These are phyloP conservation scores for Piedraia hortae DNA, from an alignment of 2,329 filamentous ascomycete species.

Conservation along the genomic window DNA sequence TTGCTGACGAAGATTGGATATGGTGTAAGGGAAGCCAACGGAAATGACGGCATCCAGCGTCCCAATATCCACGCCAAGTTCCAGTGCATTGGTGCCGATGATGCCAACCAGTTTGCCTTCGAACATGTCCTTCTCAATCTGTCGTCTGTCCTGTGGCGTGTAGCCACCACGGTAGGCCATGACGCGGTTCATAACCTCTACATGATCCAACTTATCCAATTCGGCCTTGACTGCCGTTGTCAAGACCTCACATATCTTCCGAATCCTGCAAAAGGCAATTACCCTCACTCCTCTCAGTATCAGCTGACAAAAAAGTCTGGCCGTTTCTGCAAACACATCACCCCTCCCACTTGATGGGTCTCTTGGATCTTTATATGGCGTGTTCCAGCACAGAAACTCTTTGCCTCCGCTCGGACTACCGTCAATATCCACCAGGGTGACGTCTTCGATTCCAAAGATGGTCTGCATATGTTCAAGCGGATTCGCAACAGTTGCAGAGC, in stretches of 20 bases:
- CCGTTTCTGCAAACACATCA: slow-evolving; percentile 60
- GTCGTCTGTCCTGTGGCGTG: slow-evolving; percentile 63
- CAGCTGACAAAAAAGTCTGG: slow-evolving; percentile 68
- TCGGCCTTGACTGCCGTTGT: slow-evolving; percentile 56
- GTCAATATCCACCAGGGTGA: slow-evolving; percentile 64
- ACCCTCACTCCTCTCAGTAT: slow-evolving; percentile 69
- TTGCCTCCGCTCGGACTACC: slow-evolving; percentile 80
- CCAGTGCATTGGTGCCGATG: slow-evolving; percentile 74
- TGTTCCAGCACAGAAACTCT: slow-evolving; percentile 95
- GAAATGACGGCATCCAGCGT: slow-evolving; percentile 81
- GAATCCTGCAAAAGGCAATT: slow-evolving; percentile 73
- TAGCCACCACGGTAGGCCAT: slow-evolving; percentile 95
- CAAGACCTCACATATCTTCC: slow-evolving; percentile 68
- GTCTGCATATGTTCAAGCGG: slow-evolving; percentile 75
- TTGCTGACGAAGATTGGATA: slow-evolving; percentile 81
- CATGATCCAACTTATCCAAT: slow-evolving; percentile 40
- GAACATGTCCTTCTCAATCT: slow-evolving; percentile 91
- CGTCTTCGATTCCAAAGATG: slow-evolving; percentile 69
- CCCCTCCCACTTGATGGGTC: slow-evolving; percentile 71
- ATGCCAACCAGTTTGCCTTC: slow-evolving; percentile 81
- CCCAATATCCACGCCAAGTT: slow-evolving; percentile 86
- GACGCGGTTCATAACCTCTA: slow-evolving; percentile 50
- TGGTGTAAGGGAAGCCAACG: slow-evolving; percentile 83
- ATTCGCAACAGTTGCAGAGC: slow-evolving; percentile 87
- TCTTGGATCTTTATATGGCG: slow-evolving; percentile 66